Evolutionary conservation across 805 yeast genomes (phyloP).

Genomic region (Dipodascus albidus): DNA sequence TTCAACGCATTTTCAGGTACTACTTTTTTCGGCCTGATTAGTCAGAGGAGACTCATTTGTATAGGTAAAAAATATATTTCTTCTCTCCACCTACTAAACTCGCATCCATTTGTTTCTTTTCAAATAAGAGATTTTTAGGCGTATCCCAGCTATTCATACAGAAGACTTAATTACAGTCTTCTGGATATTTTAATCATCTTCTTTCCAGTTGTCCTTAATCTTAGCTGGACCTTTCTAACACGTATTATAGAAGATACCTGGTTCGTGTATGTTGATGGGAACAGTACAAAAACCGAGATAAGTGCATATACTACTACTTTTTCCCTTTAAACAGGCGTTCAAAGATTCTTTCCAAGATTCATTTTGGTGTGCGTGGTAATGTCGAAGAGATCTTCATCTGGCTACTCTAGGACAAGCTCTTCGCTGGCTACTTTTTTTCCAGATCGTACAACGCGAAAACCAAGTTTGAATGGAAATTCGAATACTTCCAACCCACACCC

Average conservation of each 20-base stretch:
- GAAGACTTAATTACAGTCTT: too few relatives aligned
- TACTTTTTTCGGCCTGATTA: background rate
- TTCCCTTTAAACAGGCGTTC: background rate
- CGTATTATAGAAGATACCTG: background rate
- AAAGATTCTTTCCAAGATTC: too few relatives aligned
- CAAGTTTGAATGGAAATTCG: slow-evolving; percentile 2
- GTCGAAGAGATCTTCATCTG: background rate
- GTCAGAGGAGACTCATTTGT: background rate
- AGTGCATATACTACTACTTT: background rate
- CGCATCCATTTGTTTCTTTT: too few relatives aligned
- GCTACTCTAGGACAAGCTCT: background rate
- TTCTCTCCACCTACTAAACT: background rate
- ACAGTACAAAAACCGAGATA: too few relatives aligned
- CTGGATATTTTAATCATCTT: too few relatives aligned
- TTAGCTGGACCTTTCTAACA: background rate
- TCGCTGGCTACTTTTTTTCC: slow-evolving; percentile 13
- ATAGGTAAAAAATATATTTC: too few relatives aligned
- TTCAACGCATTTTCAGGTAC: background rate
- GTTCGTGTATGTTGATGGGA: too few relatives aligned
- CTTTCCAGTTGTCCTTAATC: background rate
- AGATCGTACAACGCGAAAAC: slow-evolving; percentile 7
- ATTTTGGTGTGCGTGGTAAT: background rate
- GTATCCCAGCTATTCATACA: too few relatives aligned
- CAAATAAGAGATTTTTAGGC: too few relatives aligned
- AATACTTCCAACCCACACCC: background rate